phyloP scores from a whole-genome alignment of 768 basidiomycete genomes.

The Chlorophyllum brunneum region DNA sequence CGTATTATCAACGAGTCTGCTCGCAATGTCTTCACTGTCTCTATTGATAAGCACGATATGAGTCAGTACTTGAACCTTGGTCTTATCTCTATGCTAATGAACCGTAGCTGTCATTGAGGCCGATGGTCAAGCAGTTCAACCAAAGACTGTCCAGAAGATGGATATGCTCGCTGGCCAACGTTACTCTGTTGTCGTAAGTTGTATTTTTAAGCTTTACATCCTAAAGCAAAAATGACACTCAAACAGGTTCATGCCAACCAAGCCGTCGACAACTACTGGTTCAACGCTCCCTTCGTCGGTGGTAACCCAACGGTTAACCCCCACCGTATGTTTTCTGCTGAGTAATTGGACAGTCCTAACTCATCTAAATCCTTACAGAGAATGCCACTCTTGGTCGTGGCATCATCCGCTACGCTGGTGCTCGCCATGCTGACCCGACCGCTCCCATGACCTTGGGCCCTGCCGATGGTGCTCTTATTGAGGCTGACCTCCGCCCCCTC shows the following conservation, averaged over 20 bases:
- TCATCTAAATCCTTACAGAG: background rate
- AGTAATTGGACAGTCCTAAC: too few species aligned
- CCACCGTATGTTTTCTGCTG: slow-evolving; percentile 23
- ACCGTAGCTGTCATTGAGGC: slow-evolving; percentile 31
- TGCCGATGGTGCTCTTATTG: slow-evolving; percentile 25
- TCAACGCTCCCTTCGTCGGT: slow-evolving; percentile 32
- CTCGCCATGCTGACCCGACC: slow-evolving; percentile 28
- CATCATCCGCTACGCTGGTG: slow-evolving; percentile 37
- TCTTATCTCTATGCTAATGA: background rate
- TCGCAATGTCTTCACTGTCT: slow-evolving; percentile 35
- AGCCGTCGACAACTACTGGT: slow-evolving; percentile 44
- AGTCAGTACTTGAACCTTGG: slow-evolving; percentile 17
- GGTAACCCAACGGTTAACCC: slow-evolving; percentile 27
- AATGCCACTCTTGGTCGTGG: slow-evolving; percentile 22
- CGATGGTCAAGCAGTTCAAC: slow-evolving; percentile 32
- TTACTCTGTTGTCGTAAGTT: slow-evolving; percentile 33
- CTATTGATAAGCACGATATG: slow-evolving; percentile 29
- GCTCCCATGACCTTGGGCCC: slow-evolving; percentile 18
- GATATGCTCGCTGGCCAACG: slow-evolving; percentile 46
- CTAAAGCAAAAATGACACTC: background rate
- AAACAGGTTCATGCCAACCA: slow-evolving; percentile 34
- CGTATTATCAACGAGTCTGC: slow-evolving; percentile 49
- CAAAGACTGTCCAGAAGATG: slow-evolving; percentile 32
- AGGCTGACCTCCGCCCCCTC: slow-evolving; percentile 34
- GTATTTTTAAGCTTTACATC: background rate